Base-by-base conservation (phyloP, 768 basidiomycete species). In the Tylopilus rubrobrunneus region DNA sequence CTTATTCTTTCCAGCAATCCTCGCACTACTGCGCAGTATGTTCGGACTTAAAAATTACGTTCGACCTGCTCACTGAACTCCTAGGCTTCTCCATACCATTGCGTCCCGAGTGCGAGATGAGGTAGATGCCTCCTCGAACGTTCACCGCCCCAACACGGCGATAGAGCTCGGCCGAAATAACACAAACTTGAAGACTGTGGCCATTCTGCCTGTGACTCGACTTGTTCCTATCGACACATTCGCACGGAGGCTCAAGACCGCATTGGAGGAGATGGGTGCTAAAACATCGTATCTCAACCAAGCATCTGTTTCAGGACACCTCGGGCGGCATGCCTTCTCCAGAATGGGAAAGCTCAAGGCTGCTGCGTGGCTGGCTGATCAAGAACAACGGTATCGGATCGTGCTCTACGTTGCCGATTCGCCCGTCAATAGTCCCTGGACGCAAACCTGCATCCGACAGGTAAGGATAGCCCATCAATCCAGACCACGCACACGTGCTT, bases 321-420 rank as follows among this genome's bases (percentile, higher is more conserved):
- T 98, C 5, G 97, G 97, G 14, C 82, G 89, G 37, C 94, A 99
- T 73, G 92, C 95, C 0, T 99, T 98, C 71, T 92, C 91, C 34
- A 76, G 89, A 47, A 97, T 98, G 85, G 97, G 97, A 2, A 98
- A 98, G 71, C 80, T 99, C 40, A 99, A 98, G 76, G 89, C 91
- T 33, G 84, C 87, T 0, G 82, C 56, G 7, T 98, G 97, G 97
- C 76, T 99, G 7, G 92, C 96, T 15, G 95, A 98, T 69, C 87
- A 89, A 67, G 94, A 98, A 68, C 92, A 98, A 73, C 82, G 90
- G 64, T 97, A 88, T 65, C 81, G 92, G 28, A 97, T 85, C 3
- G 95, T 98, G 1, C 79, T 99, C 15, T 98, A 98, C 66, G 92
- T 99, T 31, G 96, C 91, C 7, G 95, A 99, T 71, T 93, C 96